phyloP scores from a whole-genome alignment of 2,329 filamentous ascomycete species.

The Arthrobotrys conoides region DNA sequence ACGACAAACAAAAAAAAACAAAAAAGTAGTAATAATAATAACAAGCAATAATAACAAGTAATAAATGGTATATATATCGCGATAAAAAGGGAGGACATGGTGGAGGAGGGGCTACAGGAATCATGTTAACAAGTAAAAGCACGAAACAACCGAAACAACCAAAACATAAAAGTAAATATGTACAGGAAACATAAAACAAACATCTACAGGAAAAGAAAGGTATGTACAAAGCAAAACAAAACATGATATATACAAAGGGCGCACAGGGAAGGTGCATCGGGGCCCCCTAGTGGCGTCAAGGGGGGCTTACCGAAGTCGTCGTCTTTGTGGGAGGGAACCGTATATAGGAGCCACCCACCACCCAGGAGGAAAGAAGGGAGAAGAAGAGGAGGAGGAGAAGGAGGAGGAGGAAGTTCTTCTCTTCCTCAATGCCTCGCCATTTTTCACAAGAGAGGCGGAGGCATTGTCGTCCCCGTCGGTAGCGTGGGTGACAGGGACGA shows the following conservation, averaged over 20 bases:
- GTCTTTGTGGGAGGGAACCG: not conserved
- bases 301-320: not conserved
- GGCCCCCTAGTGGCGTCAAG: not conserved
- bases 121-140: not conserved
- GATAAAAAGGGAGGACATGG: not conserved
- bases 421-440: no score
- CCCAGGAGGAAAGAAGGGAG: not conserved
- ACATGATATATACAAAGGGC: slow-evolving; percentile 11
- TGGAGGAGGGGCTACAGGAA: not conserved
- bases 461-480: not conserved
- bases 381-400: not conserved
- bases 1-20: no score
- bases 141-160: not conserved
- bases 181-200: not conserved
- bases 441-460: not conserved
- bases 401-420: not conserved
- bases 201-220: no score
- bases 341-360: not conserved
- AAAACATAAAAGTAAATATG: not conserved
- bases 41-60: not conserved
- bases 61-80: not conserved
- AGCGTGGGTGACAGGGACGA: not conserved
- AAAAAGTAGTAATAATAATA: no score
- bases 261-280: not conserved
- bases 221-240: not conserved